Evolutionary conservation across 305 asterid species (phyloP).

Genomic region (Petunia hybrid): DNA sequence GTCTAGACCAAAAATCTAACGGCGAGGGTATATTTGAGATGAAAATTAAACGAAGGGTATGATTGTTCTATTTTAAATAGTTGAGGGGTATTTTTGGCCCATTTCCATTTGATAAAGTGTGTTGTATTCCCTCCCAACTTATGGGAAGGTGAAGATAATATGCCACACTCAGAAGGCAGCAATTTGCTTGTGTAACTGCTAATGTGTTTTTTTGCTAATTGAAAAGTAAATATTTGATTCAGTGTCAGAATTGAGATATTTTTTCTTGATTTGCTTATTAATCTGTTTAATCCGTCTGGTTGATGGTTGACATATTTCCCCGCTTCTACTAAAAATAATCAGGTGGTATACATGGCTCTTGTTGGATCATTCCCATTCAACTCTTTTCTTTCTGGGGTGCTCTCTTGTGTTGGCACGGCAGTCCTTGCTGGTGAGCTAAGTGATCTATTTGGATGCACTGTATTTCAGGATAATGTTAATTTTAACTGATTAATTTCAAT

Average conservation of each 20-base stretch:
- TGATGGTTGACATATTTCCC: background rate
- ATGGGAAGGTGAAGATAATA: slow-evolving; percentile 4
- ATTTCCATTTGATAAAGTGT: too few relatives aligned
- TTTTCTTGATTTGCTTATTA: slow-evolving; percentile 3
- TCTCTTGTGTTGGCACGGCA: slow-evolving; percentile 87
- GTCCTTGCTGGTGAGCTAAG: slow-evolving; percentile 82
- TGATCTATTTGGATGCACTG: slow-evolving; percentile 3
- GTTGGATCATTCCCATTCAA: slow-evolving; percentile 92
- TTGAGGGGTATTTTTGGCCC: too few relatives aligned
- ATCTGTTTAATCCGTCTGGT: background rate
- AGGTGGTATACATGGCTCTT: slow-evolving; percentile 71
- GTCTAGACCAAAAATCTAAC: too few relatives aligned
- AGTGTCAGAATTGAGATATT: background rate
- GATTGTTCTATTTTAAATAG: too few relatives aligned
- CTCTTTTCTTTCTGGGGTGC: slow-evolving; percentile 88
- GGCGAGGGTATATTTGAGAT: too few relatives aligned
- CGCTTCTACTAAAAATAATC: slow-evolving; percentile 32
- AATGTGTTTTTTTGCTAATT: background rate
- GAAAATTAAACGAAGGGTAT: too few relatives aligned
- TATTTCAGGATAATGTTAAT: slow-evolving; percentile 12
- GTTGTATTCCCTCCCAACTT: too few relatives aligned
- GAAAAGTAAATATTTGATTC: background rate
- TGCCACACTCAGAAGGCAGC: background rate
- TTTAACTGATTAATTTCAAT: slow-evolving; percentile 26
- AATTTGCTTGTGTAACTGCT: background rate